Percentiles rank a stretch among this genome's conserved stretches.
phyloP scores from a whole-genome alignment of 306 rosid species.

The Sindora glabra region DNA sequence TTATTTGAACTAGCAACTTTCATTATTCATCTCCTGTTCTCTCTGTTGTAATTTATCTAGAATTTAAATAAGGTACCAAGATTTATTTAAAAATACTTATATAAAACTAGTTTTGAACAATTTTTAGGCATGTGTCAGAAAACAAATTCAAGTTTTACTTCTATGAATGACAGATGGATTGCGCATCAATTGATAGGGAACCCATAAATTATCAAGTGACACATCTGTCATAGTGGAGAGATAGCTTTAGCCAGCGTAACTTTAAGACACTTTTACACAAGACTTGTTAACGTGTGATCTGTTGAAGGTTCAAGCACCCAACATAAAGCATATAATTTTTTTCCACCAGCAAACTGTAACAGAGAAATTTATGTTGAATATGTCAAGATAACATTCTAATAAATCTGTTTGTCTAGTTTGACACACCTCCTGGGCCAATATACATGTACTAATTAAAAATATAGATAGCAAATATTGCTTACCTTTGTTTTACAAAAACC shows the following conservation, averaged over 20 bases:
- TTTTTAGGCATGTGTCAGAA: too few species aligned
- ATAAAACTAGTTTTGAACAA: too few species aligned
- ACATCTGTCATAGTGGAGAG: too few species aligned
- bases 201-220: too few species aligned
- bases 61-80: too few species aligned
- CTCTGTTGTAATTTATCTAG: too few species aligned
- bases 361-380: not conserved
- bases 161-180: too few species aligned
- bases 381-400: not conserved
- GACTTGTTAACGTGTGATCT: not conserved
- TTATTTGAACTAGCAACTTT: too few species aligned
- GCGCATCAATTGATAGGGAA: too few species aligned
- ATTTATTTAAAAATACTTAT: too few species aligned
- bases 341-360: not conserved
- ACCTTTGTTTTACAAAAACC: conserved; percentile 98
- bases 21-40: too few species aligned
- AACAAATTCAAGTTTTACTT: too few species aligned
- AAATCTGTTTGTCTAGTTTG: not conserved
- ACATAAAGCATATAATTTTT: not conserved
- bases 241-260: not conserved
- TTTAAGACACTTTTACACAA: not conserved
- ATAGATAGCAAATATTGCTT: not conserved
- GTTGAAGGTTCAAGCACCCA: not conserved
- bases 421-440: not conserved
- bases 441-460: not conserved